Evolutionary conservation across 805 yeast genomes (phyloP).

Genomic region (Hanseniaspora nectarophila): DNA sequence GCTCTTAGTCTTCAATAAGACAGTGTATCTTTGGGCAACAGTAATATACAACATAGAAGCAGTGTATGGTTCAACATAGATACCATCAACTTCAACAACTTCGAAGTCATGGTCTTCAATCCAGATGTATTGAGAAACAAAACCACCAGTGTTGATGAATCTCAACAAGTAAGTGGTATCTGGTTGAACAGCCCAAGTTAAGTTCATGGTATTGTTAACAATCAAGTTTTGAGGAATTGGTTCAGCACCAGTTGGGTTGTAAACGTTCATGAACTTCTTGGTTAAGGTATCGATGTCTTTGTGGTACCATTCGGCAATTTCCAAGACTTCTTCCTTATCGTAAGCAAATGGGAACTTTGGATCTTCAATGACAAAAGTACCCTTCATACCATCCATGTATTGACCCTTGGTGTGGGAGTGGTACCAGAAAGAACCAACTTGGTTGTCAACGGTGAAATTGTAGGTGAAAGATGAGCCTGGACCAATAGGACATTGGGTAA

Average conservation of each 20-base stretch:
- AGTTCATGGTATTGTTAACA: conserved; percentile 68
- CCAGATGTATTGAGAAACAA: conserved; percentile 78
- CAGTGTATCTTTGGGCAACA: conserved; percentile 84
- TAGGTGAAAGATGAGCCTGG: conserved; percentile 63
- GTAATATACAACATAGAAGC: conserved; percentile 67
- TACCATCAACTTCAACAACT: conserved; percentile 86
- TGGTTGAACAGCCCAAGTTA: conserved; percentile 71
- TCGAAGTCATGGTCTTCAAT: conserved; percentile 80
- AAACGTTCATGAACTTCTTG: conserved; percentile 48
- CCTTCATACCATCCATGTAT: conserved; percentile 89
- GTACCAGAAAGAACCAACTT: conserved; percentile 92
- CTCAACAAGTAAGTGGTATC: conserved; percentile 74
- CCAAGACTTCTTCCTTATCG: conserved; percentile 64
- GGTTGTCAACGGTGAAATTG: conserved; percentile 73
- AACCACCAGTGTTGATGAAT: conserved; percentile 77
- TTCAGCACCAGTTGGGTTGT: conserved; percentile 96
- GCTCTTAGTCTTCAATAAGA: conserved; percentile 61
- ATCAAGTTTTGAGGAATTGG: conserved; percentile 79
- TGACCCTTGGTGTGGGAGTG: conserved; percentile 87
- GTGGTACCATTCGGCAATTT: conserved; percentile 86
- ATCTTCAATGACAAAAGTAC: conserved; percentile 62
- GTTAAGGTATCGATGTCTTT: conserved; percentile 37
- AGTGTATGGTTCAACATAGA: conserved; percentile 62
- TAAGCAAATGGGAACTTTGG: conserved; percentile 56
- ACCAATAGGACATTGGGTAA: conserved; percentile 87